These are phyloP conservation scores for Cardiospermum halicacabum DNA, from an alignment of 345 rosid genomes.

Conservation along the genomic window DNA sequence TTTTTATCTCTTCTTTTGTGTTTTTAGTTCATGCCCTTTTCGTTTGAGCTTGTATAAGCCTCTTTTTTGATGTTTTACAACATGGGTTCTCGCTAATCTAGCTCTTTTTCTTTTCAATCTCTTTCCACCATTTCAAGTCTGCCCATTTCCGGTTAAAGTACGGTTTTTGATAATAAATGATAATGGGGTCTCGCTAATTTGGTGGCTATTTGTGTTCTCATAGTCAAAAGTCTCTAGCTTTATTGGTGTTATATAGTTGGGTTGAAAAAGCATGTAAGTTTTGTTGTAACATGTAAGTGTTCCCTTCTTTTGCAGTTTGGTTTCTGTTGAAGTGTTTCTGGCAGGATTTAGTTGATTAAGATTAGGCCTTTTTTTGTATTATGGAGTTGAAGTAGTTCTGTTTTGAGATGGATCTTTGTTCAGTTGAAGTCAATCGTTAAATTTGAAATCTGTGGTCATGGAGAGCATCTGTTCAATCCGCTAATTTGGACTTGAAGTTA, in stretches of 20 bases:
- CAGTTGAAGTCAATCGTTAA: conserved; percentile 28
- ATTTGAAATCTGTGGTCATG: conserved; percentile 28
- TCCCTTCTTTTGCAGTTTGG: conserved; percentile 15
- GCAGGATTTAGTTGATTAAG: conserved; percentile 29
- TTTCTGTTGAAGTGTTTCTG: conserved; percentile 19
- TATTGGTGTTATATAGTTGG: conserved; percentile 1
- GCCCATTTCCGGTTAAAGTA: conserved; percentile 34
- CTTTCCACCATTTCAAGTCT: conserved; percentile 8
- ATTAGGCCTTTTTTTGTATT: conserved; percentile 19
- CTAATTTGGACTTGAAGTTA: conserved; percentile 18
- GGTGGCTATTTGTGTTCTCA: conserved; percentile 6
- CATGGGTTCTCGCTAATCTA: conserved; percentile 41
- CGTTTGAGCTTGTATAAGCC: conserved; percentile 15
- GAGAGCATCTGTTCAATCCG: conserved; percentile 29
- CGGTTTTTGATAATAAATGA: conserved; percentile 15
- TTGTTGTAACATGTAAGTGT: conserved; percentile 33
- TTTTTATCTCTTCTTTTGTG: conserved; percentile 5
- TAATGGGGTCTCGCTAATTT: conserved; percentile 48
- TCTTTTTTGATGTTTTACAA: conserved; percentile 12
- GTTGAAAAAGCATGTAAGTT: conserved; percentile 17
- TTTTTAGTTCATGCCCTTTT: conserved; percentile 29
- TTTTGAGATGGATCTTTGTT: conserved; percentile 25
- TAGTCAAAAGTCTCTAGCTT: conserved; percentile 17
- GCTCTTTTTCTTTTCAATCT: conserved; percentile 2
- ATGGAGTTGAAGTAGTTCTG: conserved; percentile 20